These are phyloP conservation scores for Simmondsia chinensis DNA, from an alignment of 148 eudicot species.

Conservation along the genomic window DNA sequence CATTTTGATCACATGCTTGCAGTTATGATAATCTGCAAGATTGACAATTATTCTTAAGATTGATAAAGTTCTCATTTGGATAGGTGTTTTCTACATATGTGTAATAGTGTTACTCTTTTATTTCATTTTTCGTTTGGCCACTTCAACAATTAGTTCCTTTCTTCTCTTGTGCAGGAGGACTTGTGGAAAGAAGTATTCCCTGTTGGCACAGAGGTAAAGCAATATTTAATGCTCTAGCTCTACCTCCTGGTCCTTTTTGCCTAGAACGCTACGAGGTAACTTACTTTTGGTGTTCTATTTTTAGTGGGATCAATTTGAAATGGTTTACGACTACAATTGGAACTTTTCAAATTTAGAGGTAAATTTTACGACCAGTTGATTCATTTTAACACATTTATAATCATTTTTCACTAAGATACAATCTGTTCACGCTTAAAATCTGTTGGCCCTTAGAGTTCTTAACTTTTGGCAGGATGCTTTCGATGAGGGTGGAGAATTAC, in stretches of 20 bases:
- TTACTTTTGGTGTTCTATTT: slow-evolving; percentile 8
- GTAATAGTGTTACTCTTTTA: not conserved
- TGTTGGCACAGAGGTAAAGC: slow-evolving; percentile 89
- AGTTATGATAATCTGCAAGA: too few relatives aligned
- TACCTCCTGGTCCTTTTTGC: not conserved
- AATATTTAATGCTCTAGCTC: not conserved
- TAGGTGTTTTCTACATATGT: too few relatives aligned
- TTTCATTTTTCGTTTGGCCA: not conserved
- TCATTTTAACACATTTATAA: not conserved
- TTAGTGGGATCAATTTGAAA: slow-evolving; percentile 92
- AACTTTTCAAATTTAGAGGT: slow-evolving; percentile 84
- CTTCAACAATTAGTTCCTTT: too few relatives aligned
- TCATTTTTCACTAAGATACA: too few relatives aligned
- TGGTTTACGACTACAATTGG: slow-evolving; percentile 88
- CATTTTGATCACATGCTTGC: too few relatives aligned
- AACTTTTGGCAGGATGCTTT: slow-evolving; percentile 71
- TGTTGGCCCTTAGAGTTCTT: too few relatives aligned
- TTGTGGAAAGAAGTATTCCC: slow-evolving; percentile 93
- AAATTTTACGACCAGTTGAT: slow-evolving; percentile 14
- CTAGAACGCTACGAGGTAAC: too few relatives aligned
- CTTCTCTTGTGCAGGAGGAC: slow-evolving; percentile 68
- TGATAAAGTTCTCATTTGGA: too few relatives aligned
- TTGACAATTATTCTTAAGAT: too few relatives aligned
- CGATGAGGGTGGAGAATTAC: slow-evolving; percentile 86
- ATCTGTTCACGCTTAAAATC: too few relatives aligned